Evolutionary conservation across 768 basidiomycete species (phyloP), one percentile per base, ranked within the genome.

Genomic region (Leccinum ochraceum): DNA sequence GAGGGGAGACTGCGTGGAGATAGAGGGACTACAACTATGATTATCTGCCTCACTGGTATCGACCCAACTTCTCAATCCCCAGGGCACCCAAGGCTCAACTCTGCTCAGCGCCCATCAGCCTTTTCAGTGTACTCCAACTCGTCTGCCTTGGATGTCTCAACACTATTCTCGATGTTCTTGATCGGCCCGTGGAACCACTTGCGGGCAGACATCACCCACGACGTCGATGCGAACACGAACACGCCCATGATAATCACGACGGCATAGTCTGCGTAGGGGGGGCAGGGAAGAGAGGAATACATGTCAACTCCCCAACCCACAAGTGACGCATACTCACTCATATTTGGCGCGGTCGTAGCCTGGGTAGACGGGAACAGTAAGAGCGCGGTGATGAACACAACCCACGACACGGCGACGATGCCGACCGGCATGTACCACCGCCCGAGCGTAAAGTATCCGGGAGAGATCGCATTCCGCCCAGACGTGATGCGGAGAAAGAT

Each of bases 111-210:
- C 10, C 10, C 42, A 20, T 44, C n/a, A 11, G 3, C 42, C 42
- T 0, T 48, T 24, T 49, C 48, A 24, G 13, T 30, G 48, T 53
- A 42, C 52, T 69, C 66, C 49, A 55, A 57, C 3, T 63, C 58
- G 30, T 59, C 59, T 1, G 55, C 22, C n/a, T 44, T 44, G 42
- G 60, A 65, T 24, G 5, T 57, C 14, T 17, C 42, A 5, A 39
- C 8, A 17, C 52, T 48, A 4, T 26, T 75, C 46, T 79, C 75
- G 14, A 83, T 68, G 57, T 80, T 89, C 63, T 75, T 72, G 53
- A 89, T 76, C 16, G 87, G 88, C 0, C 88, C 88, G 28, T 74
- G 79, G 75, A 90, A 90, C 88, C 88, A 90, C 59, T 86, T 83
- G 37, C 74, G 82, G 1, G 89, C 88, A 24, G 87, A 88, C 6